Evolutionary conservation across 495 filamentous ascomycete species (phyloP), one percentile per base, ranked within the genome.

Genomic region (Aspergillus coremiiformis): DNA sequence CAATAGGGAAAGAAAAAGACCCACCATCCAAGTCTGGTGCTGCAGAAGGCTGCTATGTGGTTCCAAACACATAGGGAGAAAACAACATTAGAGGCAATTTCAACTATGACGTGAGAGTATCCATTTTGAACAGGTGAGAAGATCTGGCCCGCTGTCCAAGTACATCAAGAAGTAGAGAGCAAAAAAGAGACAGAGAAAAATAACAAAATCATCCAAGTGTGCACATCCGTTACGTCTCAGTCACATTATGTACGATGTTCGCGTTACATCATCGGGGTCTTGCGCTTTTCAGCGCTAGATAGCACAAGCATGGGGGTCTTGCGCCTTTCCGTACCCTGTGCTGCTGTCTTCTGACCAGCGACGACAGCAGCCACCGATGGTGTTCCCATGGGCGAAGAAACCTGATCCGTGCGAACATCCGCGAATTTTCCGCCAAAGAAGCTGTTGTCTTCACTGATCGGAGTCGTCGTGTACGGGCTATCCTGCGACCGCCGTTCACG

Each of bases 231-330:
- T 69, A 68, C 63, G 59, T 70, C 64, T 66, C 65, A 63, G 63
- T 70, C 68, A 69, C 67, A 70, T 67, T 67, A 68, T 61, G 63
- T 59, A 66, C 59, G 66, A 52, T 33, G 55, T 52, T 49, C 42
- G 63, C 62, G 68, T 76, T 68, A 74, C 64, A 74, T 67, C 62
- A 85, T 71, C 44, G 83, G 76, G 66, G 80, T 86, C 76, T 89
- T 95, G 64, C 90, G 85, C 82, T 95, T 95, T 72, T 94, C 90
- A 51, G 87, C 88, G 63, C 83, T 89, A 51, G 84, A 90, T 44
- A 95, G 78, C 53, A 96, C 85, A 66, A 95, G 81, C 78, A 89
- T 84, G 10, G 89, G 84, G 44, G 85, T 86, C 78, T 84, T 92
- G 63, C 87, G 85, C 64, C 84, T 79, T 44, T 83, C 83, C 35